Evolutionary conservation across 1,139 yeast genomes (phyloP).

Genomic region (Candida tropicalis): DNA sequence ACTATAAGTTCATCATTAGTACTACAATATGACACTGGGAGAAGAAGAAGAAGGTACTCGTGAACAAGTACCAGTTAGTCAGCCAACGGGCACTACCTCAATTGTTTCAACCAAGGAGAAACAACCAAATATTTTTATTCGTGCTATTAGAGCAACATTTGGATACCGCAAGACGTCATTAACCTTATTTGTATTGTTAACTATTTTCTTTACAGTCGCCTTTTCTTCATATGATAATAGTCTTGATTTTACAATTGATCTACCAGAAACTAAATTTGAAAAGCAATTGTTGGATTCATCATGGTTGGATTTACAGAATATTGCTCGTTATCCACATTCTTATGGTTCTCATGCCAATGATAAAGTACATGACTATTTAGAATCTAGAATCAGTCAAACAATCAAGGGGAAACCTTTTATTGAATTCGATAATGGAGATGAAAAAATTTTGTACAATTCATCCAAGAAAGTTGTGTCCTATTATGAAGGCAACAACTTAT

Average conservation of each 20-base stretch:
- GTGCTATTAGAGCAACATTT: constrained; percentile 41
- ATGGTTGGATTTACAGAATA: constrained; percentile 72
- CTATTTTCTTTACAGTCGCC: constrained; percentile 38
- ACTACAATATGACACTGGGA: constrained; percentile 2
- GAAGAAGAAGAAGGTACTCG: constrained; percentile 2
- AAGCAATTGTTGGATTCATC: constrained; percentile 43
- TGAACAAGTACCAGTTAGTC: not conserved
- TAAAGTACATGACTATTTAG: constrained; percentile 68
- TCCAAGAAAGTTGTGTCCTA: constrained; percentile 48
- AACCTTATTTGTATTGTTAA: constrained; percentile 48
- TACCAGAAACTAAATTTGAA: constrained; percentile 45
- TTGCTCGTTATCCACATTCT: constrained; percentile 72
- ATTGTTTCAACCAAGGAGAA: not conserved
- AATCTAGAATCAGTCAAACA: constrained; percentile 41
- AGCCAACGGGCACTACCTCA: not conserved
- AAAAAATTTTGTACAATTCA: constrained; percentile 33
- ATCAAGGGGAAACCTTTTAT: constrained; percentile 33
- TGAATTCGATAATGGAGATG: constrained; percentile 51
- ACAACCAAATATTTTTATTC: constrained; percentile 29
- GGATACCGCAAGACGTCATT: constrained; percentile 65
- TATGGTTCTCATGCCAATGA: constrained; percentile 79
- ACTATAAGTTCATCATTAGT: too few species aligned
- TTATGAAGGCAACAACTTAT: constrained; percentile 77
- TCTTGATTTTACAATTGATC: constrained; percentile 37
- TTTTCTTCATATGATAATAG: constrained; percentile 36